A percentile compares a stretch with the other conserved stretches of the same genome.
Evolutionary conservation across 2,329 filamentous ascomycete genomes (phyloP).

Genomic region (Ramularia endophylla): DNA sequence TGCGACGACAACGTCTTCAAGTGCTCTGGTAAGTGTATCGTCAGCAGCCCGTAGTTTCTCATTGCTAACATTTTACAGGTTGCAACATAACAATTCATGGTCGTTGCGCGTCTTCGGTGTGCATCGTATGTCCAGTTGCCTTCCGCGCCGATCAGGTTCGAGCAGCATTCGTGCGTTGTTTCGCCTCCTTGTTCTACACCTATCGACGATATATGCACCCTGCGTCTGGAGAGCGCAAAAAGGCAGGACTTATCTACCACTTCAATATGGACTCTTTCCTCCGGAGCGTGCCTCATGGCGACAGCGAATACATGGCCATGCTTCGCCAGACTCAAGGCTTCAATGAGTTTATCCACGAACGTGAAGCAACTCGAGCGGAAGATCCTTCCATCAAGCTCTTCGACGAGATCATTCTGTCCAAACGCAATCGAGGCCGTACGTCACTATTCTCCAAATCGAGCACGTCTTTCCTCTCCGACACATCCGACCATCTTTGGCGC

Average conservation of each 20-base stretch:
- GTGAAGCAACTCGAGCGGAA: slow-evolving; percentile 56
- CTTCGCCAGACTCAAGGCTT: slow-evolving; percentile 59
- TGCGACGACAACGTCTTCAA: slow-evolving; percentile 68
- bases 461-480: slow-evolving; percentile 64
- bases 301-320: slow-evolving; percentile 57
- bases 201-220: slow-evolving; percentile 59
- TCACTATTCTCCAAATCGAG: slow-evolving; percentile 57
- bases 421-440: slow-evolving; percentile 62
- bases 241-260: slow-evolving; percentile 55
- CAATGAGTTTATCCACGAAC: slow-evolving; percentile 72
- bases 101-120: slow-evolving; percentile 55
- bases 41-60: not conserved
- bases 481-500: slow-evolving; percentile 73
- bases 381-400: slow-evolving; percentile 68
- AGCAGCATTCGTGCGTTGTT: slow-evolving; percentile 63
- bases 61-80: slow-evolving; percentile 33
- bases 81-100: slow-evolving; percentile 54
- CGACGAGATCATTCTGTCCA: slow-evolving; percentile 77
- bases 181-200: slow-evolving; percentile 63
- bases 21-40: slow-evolving; percentile 49
- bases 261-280: slow-evolving; percentile 64
- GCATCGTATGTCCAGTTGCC: slow-evolving; percentile 57
- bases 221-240: slow-evolving; percentile 55
- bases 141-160: slow-evolving; percentile 62
- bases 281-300: slow-evolving; percentile 58